Percentiles rank a stretch among this genome's conserved stretches.
Evolutionary conservation across 495 filamentous ascomycete genomes (phyloP).

Genomic region (Corynascus novoguineensis): DNA sequence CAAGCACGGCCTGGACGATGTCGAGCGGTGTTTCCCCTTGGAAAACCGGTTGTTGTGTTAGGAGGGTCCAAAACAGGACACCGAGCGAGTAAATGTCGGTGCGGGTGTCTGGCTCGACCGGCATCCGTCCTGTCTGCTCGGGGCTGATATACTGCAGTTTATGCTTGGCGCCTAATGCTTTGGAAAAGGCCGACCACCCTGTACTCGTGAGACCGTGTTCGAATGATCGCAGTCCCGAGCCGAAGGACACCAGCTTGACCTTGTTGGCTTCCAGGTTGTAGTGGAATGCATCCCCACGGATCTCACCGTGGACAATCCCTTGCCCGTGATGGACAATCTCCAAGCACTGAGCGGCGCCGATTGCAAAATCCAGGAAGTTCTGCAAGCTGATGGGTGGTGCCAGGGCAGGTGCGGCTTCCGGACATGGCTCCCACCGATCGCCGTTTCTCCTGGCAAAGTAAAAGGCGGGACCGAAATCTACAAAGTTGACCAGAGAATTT

Average conservation of each 20-base stretch:
- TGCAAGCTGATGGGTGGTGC: slow-evolving; percentile 60
- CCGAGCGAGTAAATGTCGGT: slow-evolving; percentile 90
- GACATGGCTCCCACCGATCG: slow-evolving; percentile 41
- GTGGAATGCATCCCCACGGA: slow-evolving; percentile 83
- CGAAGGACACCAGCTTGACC: slow-evolving; percentile 78
- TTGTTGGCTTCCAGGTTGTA: slow-evolving; percentile 59
- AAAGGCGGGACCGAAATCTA: slow-evolving; percentile 73
- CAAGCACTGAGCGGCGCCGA: slow-evolving; percentile 76
- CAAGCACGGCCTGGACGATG: slow-evolving; percentile 80
- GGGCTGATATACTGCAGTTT: slow-evolving; percentile 85
- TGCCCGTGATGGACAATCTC: slow-evolving; percentile 83
- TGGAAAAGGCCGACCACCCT: slow-evolving; percentile 75
- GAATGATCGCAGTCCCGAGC: slow-evolving; percentile 76
- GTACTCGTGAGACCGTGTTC: slow-evolving; percentile 80
- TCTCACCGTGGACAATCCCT: slow-evolving; percentile 78
- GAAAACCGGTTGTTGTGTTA: slow-evolving; percentile 72
- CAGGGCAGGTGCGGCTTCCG: slow-evolving; percentile 37
- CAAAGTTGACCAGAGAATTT: slow-evolving; percentile 62
- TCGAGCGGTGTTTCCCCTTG: slow-evolving; percentile 73
- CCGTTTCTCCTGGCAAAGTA: slow-evolving; percentile 50
- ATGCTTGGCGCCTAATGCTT: slow-evolving; percentile 72
- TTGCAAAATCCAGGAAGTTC: slow-evolving; percentile 79
- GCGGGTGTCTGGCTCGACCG: slow-evolving; percentile 79
- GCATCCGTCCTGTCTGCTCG: slow-evolving; percentile 86
- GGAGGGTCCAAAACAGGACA: slow-evolving; percentile 77